phyloP scores from a whole-genome alignment of 495 filamentous ascomycete species.

The Baudoinia panamericana region DNA sequence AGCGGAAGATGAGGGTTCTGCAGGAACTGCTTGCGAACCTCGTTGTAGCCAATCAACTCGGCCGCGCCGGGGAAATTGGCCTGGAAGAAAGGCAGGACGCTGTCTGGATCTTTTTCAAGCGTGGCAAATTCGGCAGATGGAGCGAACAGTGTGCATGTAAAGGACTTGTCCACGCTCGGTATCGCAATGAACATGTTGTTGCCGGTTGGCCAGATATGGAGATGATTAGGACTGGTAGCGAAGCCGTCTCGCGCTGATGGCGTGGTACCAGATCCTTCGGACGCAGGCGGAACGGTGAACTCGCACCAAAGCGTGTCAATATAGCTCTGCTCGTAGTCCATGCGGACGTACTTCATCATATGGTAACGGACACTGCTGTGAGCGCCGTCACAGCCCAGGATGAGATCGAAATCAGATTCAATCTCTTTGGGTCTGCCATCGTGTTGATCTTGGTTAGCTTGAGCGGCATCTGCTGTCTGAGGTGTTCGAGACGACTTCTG shows the following conservation, averaged over 20 bases:
- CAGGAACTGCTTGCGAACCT: constrained; percentile 57
- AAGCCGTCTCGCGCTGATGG: constrained; percentile 45
- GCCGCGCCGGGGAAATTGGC: constrained; percentile 70
- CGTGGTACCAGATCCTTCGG: constrained; percentile 1
- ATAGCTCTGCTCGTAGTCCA: constrained; percentile 89
- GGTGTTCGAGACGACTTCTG: constrained; percentile 14
- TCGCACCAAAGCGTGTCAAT: constrained; percentile 98
- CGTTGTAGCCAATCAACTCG: constrained; percentile 54
- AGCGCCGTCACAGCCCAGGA: constrained; percentile 93
- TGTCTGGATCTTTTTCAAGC: constrained; percentile 42
- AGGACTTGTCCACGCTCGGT: constrained; percentile 73
- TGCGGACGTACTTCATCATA: constrained; percentile 81
- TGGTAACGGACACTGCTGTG: constrained; percentile 82
- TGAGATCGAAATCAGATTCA: constrained; percentile 71
- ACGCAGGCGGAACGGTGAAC: constrained; percentile 57
- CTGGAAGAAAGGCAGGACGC: constrained; percentile 60
- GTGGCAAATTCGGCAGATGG: constrained; percentile 44
- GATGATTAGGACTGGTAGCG: constrained; percentile 71
- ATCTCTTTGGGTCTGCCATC: constrained; percentile 38
- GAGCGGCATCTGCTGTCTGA: constrained; percentile 6
- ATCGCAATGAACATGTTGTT: constrained; percentile 98
- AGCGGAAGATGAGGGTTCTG: constrained; percentile 79
- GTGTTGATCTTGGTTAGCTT: constrained; percentile 17
- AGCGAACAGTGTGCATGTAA: constrained; percentile 91
- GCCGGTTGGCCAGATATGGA: constrained; percentile 93